Conservation (phyloP, 2,329 filamentous ascomycete species). For the Talaromyces piceae region DNA sequence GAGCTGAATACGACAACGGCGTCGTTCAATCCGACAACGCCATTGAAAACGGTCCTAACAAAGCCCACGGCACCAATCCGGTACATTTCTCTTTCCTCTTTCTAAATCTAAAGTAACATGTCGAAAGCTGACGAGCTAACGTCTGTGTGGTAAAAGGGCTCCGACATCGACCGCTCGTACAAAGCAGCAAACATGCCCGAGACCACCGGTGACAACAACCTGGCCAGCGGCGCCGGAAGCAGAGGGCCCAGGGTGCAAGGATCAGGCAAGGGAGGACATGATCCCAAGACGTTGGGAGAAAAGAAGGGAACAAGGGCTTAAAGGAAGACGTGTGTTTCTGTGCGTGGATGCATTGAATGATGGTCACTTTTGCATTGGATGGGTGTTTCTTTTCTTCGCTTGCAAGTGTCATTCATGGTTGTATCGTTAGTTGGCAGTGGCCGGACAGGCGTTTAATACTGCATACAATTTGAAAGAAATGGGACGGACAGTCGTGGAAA, state of each 20-base stretch:
- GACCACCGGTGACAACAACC: slow-evolving; percentile 19
- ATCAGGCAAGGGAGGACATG: slow-evolving; percentile 30
- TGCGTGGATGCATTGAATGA: background rate
- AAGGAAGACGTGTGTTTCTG: background rate
- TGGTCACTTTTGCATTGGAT: background rate
- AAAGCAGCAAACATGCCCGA: slow-evolving; percentile 31
- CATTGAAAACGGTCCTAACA: slow-evolving; percentile 23
- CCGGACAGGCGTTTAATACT: too few relatives aligned
- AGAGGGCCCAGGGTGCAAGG: slow-evolving; percentile 18
- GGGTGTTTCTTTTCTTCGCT: background rate
- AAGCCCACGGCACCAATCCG: slow-evolving; percentile 29
- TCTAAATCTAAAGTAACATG: background rate
- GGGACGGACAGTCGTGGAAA: too few relatives aligned
- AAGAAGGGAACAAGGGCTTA: slow-evolving; percentile 25
- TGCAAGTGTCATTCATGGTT: background rate
- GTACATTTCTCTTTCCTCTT: background rate
- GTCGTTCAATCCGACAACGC: slow-evolving; percentile 34
- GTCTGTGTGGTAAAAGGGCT: slow-evolving; percentile 1
- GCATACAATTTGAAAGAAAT: too few relatives aligned
- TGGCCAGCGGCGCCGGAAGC: slow-evolving; percentile 19
- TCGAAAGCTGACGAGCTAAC: background rate
- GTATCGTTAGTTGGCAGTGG: too few relatives aligned
- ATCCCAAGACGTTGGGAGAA: slow-evolving; percentile 28
- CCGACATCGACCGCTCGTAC: slow-evolving; percentile 23
- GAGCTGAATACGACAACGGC: slow-evolving; percentile 33